Base-by-base conservation (phyloP, 768 basidiomycete genomes). In the Suillus ampliporus region DNA sequence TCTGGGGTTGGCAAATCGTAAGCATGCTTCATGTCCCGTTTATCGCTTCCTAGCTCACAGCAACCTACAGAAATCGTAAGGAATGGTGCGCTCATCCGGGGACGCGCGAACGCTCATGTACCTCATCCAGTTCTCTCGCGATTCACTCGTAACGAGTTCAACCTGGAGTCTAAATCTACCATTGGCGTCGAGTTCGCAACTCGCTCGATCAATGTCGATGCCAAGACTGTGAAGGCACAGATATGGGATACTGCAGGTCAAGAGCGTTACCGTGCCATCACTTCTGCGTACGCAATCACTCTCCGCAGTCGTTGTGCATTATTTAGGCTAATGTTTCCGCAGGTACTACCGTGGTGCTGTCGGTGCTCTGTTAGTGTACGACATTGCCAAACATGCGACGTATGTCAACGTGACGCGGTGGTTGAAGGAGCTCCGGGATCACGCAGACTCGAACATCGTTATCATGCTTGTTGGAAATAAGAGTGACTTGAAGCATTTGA, bases 191-290 rank as follows among this genome's bases (percentile, higher is more conserved):
- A 99, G 79, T 99, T 99, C 71, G 97, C 97, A 4, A 98, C 97
- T 46, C 88, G 97, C 72, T 92, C 94, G 19, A 94, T 95, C 76
- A 91, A 85, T 68, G 93, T 99, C n/a, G 97, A 99, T 74, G 88
- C 88, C 44, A 99, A 99, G 88, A 95, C 89, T 3, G 86, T 99
- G 69, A 99, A 99, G 79, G 97, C 97, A 23, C 97, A 99, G 79
- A 92, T 99, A 71, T 99, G 97, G 97, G 97, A 99, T 79, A 99
- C 97, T 69, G 96, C 96, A 71, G 96, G 96, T 21, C 95, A 98
- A 78, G 96, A 98, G 78, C 90, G 95, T 68, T 98, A 99, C 80
- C 89, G 96, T 61, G 96, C 96, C 57, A 99, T 98, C 77, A 97
- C 96, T 53, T 95, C 96, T 72, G 96, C 96, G 92, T 92, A 60